phyloP scores from a whole-genome alignment of 768 basidiomycete genomes.

The Boletus eberwhitei region DNA sequence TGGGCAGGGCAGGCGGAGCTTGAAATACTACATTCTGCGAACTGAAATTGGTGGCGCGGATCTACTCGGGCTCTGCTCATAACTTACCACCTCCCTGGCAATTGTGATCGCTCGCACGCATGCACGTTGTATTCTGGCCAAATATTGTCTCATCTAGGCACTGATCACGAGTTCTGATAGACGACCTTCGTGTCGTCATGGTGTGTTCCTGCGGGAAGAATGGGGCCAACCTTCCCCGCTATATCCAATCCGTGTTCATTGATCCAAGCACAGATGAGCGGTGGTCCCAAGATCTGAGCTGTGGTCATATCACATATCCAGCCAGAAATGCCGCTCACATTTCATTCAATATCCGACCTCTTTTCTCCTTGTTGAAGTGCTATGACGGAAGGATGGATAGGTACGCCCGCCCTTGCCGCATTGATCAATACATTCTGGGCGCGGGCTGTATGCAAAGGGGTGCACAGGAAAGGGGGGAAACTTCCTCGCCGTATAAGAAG shows the following conservation, averaged over 20 bases:
- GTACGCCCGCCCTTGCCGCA: neutral
- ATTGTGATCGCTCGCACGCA: neutral
- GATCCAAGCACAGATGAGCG: neutral
- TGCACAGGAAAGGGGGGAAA: neutral
- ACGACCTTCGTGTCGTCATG: neutral
- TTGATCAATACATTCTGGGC: neutral
- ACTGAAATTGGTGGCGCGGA: too few species aligned
- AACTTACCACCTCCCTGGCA: too few species aligned
- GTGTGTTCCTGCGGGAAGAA: neutral
- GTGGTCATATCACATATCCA: neutral
- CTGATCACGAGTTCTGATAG: neutral
- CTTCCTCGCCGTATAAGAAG: neutral
- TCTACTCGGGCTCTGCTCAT: neutral
- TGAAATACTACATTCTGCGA: neutral
- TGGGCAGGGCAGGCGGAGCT: too few species aligned
- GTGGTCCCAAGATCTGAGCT: too few species aligned
- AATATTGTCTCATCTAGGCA: neutral
- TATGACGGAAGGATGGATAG: neutral
- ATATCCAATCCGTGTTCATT: neutral
- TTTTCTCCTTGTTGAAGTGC: neutral
- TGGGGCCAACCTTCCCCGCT: too few species aligned
- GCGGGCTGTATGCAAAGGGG: neutral
- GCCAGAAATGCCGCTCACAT: neutral
- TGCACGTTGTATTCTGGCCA: neutral
- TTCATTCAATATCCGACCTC: too few species aligned